These are phyloP conservation scores for Exophiala calicioides DNA, from an alignment of 2,329 filamentous ascomycete genomes.

Conservation along the genomic window DNA sequence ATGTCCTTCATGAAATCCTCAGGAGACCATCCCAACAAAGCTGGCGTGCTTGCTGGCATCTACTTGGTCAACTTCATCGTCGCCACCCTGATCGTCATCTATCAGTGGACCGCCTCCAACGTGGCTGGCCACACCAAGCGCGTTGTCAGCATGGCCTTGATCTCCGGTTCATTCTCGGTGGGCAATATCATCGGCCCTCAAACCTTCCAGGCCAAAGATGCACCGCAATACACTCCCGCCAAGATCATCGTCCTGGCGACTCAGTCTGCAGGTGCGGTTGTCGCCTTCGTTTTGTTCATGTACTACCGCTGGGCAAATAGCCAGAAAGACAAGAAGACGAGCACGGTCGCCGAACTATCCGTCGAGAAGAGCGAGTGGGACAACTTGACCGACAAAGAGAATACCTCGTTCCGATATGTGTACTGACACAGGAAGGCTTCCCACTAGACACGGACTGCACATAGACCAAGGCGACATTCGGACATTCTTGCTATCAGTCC, in stretches of 20 bases:
- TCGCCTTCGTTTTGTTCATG: no score
- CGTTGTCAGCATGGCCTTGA: conserved; percentile 49
- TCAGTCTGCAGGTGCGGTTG: no score
- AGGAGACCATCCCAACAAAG: conserved; percentile 41
- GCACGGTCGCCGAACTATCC: no score
- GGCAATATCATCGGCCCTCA: conserved; percentile 50
- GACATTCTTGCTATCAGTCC: no score
- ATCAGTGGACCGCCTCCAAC: conserved; percentile 50
- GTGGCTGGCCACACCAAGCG: conserved; percentile 53
- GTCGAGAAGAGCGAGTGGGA: no score
- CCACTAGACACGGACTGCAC: no score
- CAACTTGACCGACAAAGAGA: no score
- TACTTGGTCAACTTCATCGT: conserved; percentile 50
- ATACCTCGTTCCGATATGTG: no score
- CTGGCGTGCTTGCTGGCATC: conserved; percentile 46
- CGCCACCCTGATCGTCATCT: conserved; percentile 44
- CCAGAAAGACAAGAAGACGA: no score
- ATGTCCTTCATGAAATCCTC: conserved; percentile 40
- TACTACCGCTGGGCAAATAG: no score
- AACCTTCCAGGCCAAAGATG: conserved; percentile 46
- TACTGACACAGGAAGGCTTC: no score
- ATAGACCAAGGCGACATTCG: no score
- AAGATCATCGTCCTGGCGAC: conserved; percentile 45
- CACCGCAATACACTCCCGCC: conserved; percentile 44
- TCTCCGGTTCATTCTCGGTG: conserved; percentile 48